A percentile compares a stretch with the other conserved stretches of the same genome.
Evolutionary conservation across 2,329 filamentous ascomycete species (phyloP).

Genomic region (Ophiosphaerella korrae): DNA sequence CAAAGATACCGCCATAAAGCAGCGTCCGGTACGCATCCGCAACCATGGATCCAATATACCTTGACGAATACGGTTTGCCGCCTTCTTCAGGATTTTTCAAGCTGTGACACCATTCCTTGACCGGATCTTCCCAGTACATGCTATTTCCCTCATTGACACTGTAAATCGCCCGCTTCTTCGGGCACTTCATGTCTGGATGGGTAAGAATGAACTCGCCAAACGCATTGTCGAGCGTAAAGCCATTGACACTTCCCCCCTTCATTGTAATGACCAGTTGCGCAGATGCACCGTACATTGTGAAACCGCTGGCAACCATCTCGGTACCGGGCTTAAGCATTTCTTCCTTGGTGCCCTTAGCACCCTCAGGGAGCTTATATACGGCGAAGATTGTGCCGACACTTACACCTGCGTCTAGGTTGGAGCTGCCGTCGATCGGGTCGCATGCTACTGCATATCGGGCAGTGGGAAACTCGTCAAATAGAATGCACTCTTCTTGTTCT

Average conservation of each 20-base stretch:
- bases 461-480: conserved; percentile 74
- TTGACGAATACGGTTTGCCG: conserved; percentile 88
- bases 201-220: conserved; percentile 99
- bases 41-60: conserved; percentile 98
- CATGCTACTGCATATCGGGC: conserved; percentile 93
- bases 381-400: conserved; percentile 98
- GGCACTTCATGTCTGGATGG: conserved; percentile 91
- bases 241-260: conserved; percentile 89
- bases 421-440: conserved; percentile 97
- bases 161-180: conserved; percentile 83
- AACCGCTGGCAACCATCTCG: conserved; percentile 91
- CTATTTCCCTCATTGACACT: conserved; percentile 99
- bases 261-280: conserved; percentile 97
- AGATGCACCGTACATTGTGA: conserved; percentile 99
- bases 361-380: conserved; percentile 86
- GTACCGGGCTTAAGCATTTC: conserved; percentile 89
- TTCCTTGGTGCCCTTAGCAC: conserved; percentile 74
- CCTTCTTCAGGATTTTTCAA: conserved; percentile 78
- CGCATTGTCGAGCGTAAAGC: conserved; percentile 95
- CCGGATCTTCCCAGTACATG: conserved; percentile 89
- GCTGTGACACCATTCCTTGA: conserved; percentile 85
- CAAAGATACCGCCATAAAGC: conserved; percentile 95
- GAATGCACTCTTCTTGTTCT: conserved; percentile 92
- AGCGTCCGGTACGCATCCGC: conserved; percentile 96
- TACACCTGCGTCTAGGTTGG: conserved; percentile 96